phyloP scores from a whole-genome alignment of 495 filamentous ascomycete species.

The Penicillium angulare region DNA sequence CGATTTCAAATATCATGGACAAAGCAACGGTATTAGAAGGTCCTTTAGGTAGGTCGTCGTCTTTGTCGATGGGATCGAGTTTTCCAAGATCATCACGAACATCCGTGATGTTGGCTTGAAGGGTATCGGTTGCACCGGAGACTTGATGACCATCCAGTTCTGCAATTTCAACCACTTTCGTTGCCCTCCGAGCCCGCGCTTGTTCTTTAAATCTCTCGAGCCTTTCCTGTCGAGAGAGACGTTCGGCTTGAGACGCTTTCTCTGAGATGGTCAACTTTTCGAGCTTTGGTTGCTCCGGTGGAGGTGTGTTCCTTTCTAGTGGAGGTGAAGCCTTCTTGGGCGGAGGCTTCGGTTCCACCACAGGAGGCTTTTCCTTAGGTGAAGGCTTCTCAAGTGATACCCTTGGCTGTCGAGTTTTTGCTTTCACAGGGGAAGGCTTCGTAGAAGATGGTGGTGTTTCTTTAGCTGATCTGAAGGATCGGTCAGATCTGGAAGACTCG shows the following conservation, averaged over 20 bases:
- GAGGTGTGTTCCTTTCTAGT: background rate
- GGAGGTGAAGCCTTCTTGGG: background rate
- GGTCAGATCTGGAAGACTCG: constrained; percentile 23
- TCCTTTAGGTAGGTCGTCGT: constrained; percentile 9
- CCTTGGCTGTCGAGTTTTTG: background rate
- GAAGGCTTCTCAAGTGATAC: background rate
- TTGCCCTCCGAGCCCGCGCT: constrained; percentile 15
- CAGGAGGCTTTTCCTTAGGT: background rate
- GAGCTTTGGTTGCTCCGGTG: background rate
- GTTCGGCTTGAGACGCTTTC: constrained; percentile 1
- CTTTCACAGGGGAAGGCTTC: constrained; percentile 11
- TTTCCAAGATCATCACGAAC: constrained; percentile 20
- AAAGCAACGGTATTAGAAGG: constrained; percentile 22
- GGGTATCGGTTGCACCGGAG: constrained; percentile 9
- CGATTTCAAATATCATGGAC: constrained; percentile 31
- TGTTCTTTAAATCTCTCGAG: constrained; percentile 20
- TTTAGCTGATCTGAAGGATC: constrained; percentile 19
- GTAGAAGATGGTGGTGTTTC: constrained; percentile 7
- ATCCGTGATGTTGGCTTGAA: constrained; percentile 25
- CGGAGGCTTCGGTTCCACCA: background rate
- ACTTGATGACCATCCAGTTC: constrained; percentile 45
- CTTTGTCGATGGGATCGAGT: constrained; percentile 12
- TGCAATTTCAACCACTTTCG: constrained; percentile 30
- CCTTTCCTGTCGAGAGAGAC: constrained; percentile 7
- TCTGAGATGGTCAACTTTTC: background rate